Evolutionary conservation across 2,329 filamentous ascomycete species (phyloP), one percentile per base, ranked within the genome.

Genomic region (Xenosphaeropsis pyriputrescens): DNA sequence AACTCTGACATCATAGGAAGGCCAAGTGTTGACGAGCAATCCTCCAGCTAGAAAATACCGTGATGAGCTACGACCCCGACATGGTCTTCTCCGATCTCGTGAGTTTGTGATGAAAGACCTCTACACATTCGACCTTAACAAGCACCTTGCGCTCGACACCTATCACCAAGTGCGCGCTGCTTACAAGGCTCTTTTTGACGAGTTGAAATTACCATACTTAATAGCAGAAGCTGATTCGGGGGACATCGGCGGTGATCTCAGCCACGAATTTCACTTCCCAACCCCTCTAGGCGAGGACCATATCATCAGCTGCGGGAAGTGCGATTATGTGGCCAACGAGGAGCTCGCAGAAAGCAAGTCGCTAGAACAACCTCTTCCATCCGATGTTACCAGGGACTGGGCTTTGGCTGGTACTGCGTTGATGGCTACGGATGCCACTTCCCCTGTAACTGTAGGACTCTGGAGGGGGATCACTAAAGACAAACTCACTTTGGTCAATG

Each of bases 21-120:
- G 8, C 18, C 8, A 26, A 26, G 8, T 26, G 12, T 26, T 26
- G 8, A 26, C 8, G 8, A 6, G 4, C n/a, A 6, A 9, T 9
- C 16, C 3, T 26, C 6, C 43, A 85, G 80, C 85, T 19, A 74
- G 89, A 34, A 98, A 98, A 58, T 98, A 96, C 53, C 76, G 91
- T 35, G 91, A 98, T 60, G 91, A 98, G 59, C 72, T 80, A 40
- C 72, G 91, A 18, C 91, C 91, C 15, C 74, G 91, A 22, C 84
- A 93, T 49, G 91, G 91, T 11, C 66, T 98, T 2, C 65, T 98
- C 7, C 77, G 91, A 8, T 82, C 85, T 1, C 77, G 86, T 43
- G 91, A 98, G 52, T 98, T 98, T 50, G 62, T 85, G 48, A 98
- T 98, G 91, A 98, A 98, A 58, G 91, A 98, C 57, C 70, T 98